These are phyloP conservation scores for Globisporangium echinulatum DNA, from an alignment of 352 stramenopile genomes.

Conservation along the genomic window DNA sequence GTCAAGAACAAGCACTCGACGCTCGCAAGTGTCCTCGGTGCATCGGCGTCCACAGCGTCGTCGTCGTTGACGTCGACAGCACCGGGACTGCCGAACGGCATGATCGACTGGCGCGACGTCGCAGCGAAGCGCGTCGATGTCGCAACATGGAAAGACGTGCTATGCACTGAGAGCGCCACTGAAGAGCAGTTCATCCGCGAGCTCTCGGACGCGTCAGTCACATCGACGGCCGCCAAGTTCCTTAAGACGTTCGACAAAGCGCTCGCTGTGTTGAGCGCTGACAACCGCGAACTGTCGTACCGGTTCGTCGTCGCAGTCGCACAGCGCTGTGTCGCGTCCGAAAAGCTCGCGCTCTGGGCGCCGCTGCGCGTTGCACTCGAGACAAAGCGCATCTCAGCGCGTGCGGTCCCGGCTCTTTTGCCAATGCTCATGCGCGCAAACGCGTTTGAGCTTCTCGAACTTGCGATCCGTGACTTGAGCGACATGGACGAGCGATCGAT, in stretches of 20 bases:
- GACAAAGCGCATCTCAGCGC: slow-evolving; percentile 55
- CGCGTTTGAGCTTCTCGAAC: slow-evolving; percentile 60
- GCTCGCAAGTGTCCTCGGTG: slow-evolving; percentile 60
- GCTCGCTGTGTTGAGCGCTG: slow-evolving; percentile 20
- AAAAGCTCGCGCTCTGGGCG: slow-evolving; percentile 44
- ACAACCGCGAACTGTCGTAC: slow-evolving; percentile 31
- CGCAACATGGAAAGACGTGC: slow-evolving; percentile 30
- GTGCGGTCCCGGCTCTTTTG: slow-evolving; percentile 52
- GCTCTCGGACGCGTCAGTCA: slow-evolving; percentile 33
- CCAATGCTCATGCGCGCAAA: slow-evolving; percentile 59
- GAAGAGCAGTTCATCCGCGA: slow-evolving; percentile 57
- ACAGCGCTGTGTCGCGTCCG: slow-evolving; percentile 48
- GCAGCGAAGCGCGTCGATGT: slow-evolving; percentile 10
- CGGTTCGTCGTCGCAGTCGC: slow-evolving; percentile 54
- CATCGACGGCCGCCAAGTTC: slow-evolving; percentile 33
- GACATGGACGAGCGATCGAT: slow-evolving; percentile 76
- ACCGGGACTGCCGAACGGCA: slow-evolving; percentile 35
- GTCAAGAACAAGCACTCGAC: slow-evolving; percentile 71
- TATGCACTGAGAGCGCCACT: slow-evolving; percentile 38
- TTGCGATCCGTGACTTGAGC: slow-evolving; percentile 50
- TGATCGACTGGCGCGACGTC: slow-evolving; percentile 39
- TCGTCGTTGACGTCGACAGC: slow-evolving; percentile 1
- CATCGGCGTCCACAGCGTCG: slow-evolving; percentile 8
- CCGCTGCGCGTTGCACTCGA: slow-evolving; percentile 43
- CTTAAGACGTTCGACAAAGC: slow-evolving; percentile 41